Evolutionary conservation across 768 basidiomycete genomes (phyloP).

Genomic region (Phaffia australis): DNA sequence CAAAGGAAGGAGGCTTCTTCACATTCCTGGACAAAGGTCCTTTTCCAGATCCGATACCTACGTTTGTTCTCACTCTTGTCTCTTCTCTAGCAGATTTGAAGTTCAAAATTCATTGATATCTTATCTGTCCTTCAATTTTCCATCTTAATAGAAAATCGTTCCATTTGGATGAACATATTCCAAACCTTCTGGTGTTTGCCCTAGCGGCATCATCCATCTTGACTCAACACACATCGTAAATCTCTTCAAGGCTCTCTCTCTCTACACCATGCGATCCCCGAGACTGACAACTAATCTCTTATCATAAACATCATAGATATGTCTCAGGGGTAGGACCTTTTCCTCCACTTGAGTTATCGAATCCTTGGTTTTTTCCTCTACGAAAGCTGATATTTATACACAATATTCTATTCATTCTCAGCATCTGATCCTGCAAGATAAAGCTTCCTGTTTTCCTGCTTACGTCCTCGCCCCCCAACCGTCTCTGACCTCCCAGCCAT

Average conservation of each 20-base stretch:
- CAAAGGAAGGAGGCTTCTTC: constrained; percentile 17
- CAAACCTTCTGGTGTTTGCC: constrained; percentile 66
- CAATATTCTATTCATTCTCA: constrained; percentile 40
- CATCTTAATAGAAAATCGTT: constrained; percentile 47
- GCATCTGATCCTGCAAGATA: constrained; percentile 87
- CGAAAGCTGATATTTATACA: constrained; percentile 36
- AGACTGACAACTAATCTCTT: no score
- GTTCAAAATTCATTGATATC: constrained; percentile 7
- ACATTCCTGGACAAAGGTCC: constrained; percentile 16
- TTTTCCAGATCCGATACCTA: constrained; percentile 15
- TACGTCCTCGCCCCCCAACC: constrained; percentile 64
- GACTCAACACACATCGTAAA: constrained; percentile 46
- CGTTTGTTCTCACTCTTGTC: constrained; percentile 5
- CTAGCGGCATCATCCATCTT: constrained; percentile 52
- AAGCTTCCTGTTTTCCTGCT: constrained; percentile 94
- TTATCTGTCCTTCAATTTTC: constrained; percentile 29
- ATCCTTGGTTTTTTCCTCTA: no score
- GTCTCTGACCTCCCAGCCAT: constrained; percentile 24
- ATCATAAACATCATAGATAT: no score
- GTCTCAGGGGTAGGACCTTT: no score
- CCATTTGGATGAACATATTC: constrained; percentile 64
- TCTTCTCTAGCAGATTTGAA: constrained; percentile 19
- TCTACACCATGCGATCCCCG: no score
- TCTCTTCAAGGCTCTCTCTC: constrained; percentile 33
- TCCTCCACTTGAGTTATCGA: no score